Percentiles rank a stretch among this genome's conserved stretches.
These are phyloP conservation scores for Hibiscus tridactylites DNA, from an alignment of 345 rosid genomes.

Conservation along the genomic window DNA sequence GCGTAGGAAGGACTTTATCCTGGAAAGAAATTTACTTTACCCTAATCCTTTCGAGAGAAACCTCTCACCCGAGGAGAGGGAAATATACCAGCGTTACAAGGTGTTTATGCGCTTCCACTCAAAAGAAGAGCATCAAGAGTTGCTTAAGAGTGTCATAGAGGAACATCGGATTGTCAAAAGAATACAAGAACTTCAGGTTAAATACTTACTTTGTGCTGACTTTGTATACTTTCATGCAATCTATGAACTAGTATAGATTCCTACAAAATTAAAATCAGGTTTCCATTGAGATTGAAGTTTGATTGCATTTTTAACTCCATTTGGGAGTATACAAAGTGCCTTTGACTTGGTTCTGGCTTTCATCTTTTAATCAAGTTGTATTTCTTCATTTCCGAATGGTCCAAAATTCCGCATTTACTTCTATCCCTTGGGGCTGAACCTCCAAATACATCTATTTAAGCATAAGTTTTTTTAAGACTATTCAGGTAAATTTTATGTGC, in stretches of 20 bases:
- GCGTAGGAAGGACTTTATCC: constrained; percentile 78
- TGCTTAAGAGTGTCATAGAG: constrained; percentile 56
- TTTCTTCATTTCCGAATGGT: not conserved
- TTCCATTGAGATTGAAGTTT: not conserved
- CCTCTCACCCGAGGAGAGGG: constrained; percentile 64
- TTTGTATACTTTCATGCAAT: not conserved
- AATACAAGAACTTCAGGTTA: constrained; percentile 87
- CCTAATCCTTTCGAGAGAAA: constrained; percentile 61
- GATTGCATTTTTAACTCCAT: not conserved
- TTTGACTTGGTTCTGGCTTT: not conserved
- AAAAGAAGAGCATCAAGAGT: constrained; percentile 76
- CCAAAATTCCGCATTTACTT: not conserved
- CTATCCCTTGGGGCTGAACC: not conserved
- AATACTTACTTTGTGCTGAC: constrained; percentile 8
- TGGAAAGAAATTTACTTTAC: constrained; percentile 77
- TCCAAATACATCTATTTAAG: not conserved
- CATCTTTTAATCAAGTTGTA: not conserved
- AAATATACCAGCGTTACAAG: constrained; percentile 55
- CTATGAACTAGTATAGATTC: not conserved
- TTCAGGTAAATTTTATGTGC: constrained; percentile 14
- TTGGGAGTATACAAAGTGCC: not conserved
- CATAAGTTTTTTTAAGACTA: not conserved
- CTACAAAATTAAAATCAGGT: not conserved
- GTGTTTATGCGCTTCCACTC: constrained; percentile 80
- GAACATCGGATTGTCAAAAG: constrained; percentile 63